Evolutionary conservation across 805 yeast genomes (phyloP).

Genomic region (Pichia rugopelliculosa): DNA sequence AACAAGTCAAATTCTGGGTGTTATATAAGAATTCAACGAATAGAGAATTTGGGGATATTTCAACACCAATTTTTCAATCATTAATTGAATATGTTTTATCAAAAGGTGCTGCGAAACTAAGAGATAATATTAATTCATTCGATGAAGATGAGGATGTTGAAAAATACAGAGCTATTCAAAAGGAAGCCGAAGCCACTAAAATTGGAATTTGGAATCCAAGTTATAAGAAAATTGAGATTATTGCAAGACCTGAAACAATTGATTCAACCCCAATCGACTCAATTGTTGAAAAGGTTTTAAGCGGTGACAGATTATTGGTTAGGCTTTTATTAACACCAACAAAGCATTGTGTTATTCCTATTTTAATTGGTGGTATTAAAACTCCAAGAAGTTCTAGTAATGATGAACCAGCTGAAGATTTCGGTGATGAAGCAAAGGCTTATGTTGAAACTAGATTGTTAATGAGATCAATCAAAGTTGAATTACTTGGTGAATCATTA

Average conservation of each 20-base stretch:
- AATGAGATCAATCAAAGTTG: constrained; percentile 50
- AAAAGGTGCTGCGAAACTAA: constrained; percentile 56
- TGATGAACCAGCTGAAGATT: constrained; percentile 42
- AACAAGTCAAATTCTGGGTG: constrained; percentile 52
- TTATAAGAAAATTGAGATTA: constrained; percentile 20
- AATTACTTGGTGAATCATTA: constrained; percentile 53
- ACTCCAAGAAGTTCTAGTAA: constrained; percentile 58
- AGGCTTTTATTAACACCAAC: constrained; percentile 37
- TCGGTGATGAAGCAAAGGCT: constrained; percentile 57
- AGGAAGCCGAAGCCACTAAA: constrained; percentile 43
- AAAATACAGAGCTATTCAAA: constrained; percentile 35
- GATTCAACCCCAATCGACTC: constrained; percentile 39
- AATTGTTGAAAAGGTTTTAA: constrained; percentile 66
- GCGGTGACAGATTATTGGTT: constrained; percentile 71
- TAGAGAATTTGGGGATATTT: constrained; percentile 66
- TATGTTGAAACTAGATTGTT: constrained; percentile 59
- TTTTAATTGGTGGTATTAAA: constrained; percentile 66
- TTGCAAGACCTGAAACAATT: constrained; percentile 25
- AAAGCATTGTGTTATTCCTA: constrained; percentile 51
- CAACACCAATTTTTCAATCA: constrained; percentile 55
- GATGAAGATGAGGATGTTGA: constrained; percentile 35
- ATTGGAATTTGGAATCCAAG: constrained; percentile 48
- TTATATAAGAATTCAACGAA: constrained; percentile 45
- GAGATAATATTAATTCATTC: constrained; percentile 38
- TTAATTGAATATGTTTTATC: constrained; percentile 48